Evolutionary conservation across 805 yeast genomes (phyloP), one percentile per base, ranked within the genome.

Genomic region (Ogataea nitratoaversa): DNA sequence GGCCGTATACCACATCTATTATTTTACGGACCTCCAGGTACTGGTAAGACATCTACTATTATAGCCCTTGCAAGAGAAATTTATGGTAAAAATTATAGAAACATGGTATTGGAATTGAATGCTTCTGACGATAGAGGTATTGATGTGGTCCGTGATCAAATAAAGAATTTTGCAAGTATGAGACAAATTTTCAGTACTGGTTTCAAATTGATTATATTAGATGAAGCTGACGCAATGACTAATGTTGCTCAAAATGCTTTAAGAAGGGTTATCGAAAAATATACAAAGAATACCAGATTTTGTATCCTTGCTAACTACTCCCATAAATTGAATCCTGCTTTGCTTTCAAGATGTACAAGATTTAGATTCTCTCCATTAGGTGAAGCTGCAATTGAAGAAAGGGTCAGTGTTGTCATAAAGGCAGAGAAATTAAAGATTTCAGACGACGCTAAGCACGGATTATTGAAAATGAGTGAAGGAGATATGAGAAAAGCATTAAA

Each of bases 101-200:
- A 88, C 56, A 89, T 90, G 90, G 97, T 93, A 2, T 67, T 93
- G 40, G 99, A 93, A 59, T 72, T 93, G 61, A 93, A 93, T 64
- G 99, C 99, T 4, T 83, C 95, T 4, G 99, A 93, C 62, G 99
- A 93, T 62, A 78, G 99, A 66, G 99, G 99, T 49, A 93, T 93
- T 50, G 95, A 88, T 53, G 97, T 93, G 33, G 98, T 93, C n/a
- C 76, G 99, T 48, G 93, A 93, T 55, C 96, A 89, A 64, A 89
- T 93, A 68, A 93, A 93, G 71, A 89, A 84, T 52, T 93, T 93
- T 67, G 99, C 99, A 9, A 79, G 91, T 23, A 93, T 99, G 1
- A 80, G 88, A 72, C 99, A 93, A 61, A 91, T 93, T 39, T 93
- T 91, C 64, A 72, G 80, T 44, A 72, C 75, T 40, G 95, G 93